phyloP scores from a whole-genome alignment of 768 basidiomycete genomes.

The Boletus insuetus region DNA sequence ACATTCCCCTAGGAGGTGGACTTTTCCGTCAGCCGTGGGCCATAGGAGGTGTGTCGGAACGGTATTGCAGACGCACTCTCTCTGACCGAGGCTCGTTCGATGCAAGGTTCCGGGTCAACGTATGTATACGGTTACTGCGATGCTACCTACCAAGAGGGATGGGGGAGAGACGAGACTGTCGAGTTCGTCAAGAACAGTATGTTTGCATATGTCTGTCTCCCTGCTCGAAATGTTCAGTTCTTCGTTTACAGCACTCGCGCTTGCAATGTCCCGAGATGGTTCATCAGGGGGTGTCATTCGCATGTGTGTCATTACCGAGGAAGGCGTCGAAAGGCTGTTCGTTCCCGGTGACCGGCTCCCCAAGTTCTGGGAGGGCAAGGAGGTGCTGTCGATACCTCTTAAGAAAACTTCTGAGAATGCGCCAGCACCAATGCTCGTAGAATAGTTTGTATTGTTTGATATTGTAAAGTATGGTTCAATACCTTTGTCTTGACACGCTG shows the following conservation, averaged over 20 bases:
- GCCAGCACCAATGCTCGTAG: constrained; percentile 45
- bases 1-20: constrained; percentile 95
- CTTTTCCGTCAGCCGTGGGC: constrained; percentile 98
- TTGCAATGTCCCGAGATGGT: constrained; percentile 98
- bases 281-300: constrained; percentile 97
- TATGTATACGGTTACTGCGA: constrained; percentile 99
- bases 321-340: constrained; percentile 87
- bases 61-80: neutral
- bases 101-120: constrained; percentile 85
- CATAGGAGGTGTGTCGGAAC: constrained; percentile 72
- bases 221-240: constrained; percentile 1
- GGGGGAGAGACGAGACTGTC: constrained; percentile 86
- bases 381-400: constrained; percentile 50
- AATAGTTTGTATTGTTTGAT: constrained; percentile 25
- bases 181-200: constrained; percentile 95
- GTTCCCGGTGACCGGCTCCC: constrained; percentile 89
- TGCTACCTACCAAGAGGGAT: constrained; percentile 93
- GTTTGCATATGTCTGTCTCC: constrained; percentile 30
- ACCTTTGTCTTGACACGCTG: neutral
- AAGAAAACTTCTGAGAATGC: constrained; percentile 20
- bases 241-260: constrained; percentile 64
- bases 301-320: constrained; percentile 95
- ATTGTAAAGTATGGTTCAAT: neutral
- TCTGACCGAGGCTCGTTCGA: neutral
- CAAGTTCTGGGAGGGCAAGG: constrained; percentile 84